phyloP scores from a whole-genome alignment of 306 rosid genomes.

The Vachellia collinsii region DNA sequence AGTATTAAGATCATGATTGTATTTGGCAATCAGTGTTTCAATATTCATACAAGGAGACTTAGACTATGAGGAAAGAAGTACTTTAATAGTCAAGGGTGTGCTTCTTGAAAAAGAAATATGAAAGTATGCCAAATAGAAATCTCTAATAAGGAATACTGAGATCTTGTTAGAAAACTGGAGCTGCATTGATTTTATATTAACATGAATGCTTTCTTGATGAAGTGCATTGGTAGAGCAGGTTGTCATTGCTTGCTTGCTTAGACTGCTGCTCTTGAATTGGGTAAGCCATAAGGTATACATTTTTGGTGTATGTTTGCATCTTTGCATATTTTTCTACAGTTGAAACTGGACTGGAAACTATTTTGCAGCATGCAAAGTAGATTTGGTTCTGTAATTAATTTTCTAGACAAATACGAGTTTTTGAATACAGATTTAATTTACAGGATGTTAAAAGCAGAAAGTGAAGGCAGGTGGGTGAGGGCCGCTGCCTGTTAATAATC shows the following conservation, averaged over 20 bases:
- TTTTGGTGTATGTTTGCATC: background rate
- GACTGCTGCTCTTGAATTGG: background rate
- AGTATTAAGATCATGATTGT: background rate
- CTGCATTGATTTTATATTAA: background rate
- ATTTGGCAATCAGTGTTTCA: slow-evolving; percentile 24
- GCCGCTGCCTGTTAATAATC: background rate
- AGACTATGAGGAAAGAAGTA: background rate
- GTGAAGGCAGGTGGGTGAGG: background rate
- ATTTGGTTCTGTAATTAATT: background rate
- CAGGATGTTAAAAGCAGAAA: background rate
- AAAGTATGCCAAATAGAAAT: background rate
- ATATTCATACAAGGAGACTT: slow-evolving; percentile 11
- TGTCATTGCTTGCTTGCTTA: background rate
- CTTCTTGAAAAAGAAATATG: background rate
- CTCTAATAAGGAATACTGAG: background rate
- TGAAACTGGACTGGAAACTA: background rate
- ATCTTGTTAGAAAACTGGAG: background rate
- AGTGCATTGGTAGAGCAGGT: background rate
- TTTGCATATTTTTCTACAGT: background rate
- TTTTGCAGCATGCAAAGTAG: background rate
- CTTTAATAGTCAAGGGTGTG: background rate
- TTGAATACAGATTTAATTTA: background rate
- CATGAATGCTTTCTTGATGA: background rate
- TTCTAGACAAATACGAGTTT: background rate
- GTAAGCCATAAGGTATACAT: background rate